Evolutionary conservation across 148 eudicot genomes (phyloP).

Genomic region (Hydrangea macrophylla): DNA sequence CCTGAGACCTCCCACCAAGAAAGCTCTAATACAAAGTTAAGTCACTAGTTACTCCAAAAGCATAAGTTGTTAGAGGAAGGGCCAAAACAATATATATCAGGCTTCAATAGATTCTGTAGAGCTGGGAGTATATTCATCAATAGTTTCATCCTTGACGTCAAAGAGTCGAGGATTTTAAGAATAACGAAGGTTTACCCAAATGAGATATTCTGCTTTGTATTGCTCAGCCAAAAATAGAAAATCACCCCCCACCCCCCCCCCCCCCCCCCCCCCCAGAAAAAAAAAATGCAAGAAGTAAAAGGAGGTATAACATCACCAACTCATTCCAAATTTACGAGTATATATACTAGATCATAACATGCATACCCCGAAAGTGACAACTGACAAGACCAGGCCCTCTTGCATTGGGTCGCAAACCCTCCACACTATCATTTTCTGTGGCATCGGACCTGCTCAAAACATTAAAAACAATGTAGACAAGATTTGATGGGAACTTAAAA

Average conservation of each 20-base stretch:
- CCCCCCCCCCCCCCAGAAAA: no score
- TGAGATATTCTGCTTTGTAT: not conserved
- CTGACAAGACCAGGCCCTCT: conserved; percentile 97
- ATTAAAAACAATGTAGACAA: conserved; percentile 15
- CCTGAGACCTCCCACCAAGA: no score
- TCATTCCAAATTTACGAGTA: not conserved
- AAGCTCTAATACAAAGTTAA: no score
- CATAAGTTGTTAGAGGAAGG: no score
- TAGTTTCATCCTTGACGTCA: not conserved
- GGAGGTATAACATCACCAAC: not conserved
- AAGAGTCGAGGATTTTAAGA: not conserved
- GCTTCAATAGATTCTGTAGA: no score
- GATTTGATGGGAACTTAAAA: conserved; percentile 8
- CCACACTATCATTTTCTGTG: conserved; percentile 93
- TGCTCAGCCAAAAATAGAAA: not conserved
- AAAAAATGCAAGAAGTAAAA: not conserved
- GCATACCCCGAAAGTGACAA: conserved; percentile 97
- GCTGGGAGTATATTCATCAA: not conserved
- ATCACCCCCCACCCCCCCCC: no score
- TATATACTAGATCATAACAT: not conserved
- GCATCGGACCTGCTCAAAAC: conserved; percentile 86
- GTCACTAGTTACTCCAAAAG: no score
- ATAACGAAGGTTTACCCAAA: not conserved
- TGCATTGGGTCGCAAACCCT: conserved; percentile 95
- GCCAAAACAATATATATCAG: no score